Evolutionary conservation across 108 stramenopile genomes (phyloP).

Genomic region (Stephanodiscus triporus): DNA sequence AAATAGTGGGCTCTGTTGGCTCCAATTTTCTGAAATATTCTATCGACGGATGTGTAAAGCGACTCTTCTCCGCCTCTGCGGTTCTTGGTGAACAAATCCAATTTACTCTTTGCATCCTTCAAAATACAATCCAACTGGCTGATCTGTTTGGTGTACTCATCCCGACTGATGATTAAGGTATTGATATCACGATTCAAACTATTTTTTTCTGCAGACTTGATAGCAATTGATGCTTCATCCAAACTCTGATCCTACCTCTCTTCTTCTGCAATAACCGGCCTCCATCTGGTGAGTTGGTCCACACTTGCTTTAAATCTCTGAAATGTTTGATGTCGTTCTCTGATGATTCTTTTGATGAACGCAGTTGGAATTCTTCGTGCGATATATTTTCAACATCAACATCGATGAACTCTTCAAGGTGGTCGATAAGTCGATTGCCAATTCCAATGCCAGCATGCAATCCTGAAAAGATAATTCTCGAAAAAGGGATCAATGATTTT

Average conservation of each 20-base stretch:
- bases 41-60: background rate
- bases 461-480: no score
- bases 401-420: no score
- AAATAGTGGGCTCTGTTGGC: no score
- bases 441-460: constrained; percentile 10
- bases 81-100: background rate
- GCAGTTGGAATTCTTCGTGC: no score
- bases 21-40: no score
- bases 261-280: constrained; percentile 7
- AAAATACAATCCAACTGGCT: background rate
- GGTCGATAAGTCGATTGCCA: no score
- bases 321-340: background rate
- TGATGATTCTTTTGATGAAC: background rate
- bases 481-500: no score
- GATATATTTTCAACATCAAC: no score
- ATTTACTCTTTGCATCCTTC: no score
- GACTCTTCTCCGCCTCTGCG: background rate
- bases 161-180: background rate
- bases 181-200: background rate
- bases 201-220: background rate
- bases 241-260: background rate
- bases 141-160: background rate
- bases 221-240: background rate
- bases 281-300: background rate
- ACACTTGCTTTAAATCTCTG: background rate